Conservation (phyloP, 2,329 filamentous ascomycete genomes). For the Magnaporthales sp. region DNA sequence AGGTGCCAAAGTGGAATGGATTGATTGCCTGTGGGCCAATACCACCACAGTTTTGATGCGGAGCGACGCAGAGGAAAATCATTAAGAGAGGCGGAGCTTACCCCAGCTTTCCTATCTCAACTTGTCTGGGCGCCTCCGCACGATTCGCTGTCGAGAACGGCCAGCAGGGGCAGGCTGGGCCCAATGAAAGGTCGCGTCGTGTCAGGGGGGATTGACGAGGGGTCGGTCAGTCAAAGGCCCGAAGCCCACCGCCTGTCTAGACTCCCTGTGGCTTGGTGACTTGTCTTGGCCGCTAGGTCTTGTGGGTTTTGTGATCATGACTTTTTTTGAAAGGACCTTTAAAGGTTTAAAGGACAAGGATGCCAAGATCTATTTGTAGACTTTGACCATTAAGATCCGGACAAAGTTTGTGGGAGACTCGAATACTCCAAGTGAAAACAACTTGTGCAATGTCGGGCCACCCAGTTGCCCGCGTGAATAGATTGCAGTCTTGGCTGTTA, state of each 20-base stretch:
- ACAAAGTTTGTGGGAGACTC: not conserved
- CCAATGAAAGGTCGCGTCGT: not conserved
- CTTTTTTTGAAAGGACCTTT: not conserved
- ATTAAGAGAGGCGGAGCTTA: not conserved
- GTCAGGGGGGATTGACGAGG: not conserved
- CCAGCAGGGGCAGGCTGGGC: not conserved
- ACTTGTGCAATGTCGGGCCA: not conserved
- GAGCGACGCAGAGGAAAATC: not conserved
- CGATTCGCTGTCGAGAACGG: not conserved
- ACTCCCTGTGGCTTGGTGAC: not conserved
- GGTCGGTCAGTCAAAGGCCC: not conserved
- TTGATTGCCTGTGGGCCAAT: not conserved
- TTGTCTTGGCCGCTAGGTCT: not conserved
- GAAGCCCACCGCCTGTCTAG: not conserved
- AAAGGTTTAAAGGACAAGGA: not conserved
- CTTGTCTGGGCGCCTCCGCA: not conserved
- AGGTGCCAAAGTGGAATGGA: not conserved
- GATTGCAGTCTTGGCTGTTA: not conserved
- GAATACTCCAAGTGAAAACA: not conserved
- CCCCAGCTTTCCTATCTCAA: conserved; percentile 1
- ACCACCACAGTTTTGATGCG: not conserved
- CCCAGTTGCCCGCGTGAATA: not conserved
- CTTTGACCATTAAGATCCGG: not conserved
- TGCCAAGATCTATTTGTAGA: not conserved
- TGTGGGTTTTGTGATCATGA: not conserved